Conservation (phyloP, 2,329 filamentous ascomycete genomes). For the Fusarium sp. region DNA sequence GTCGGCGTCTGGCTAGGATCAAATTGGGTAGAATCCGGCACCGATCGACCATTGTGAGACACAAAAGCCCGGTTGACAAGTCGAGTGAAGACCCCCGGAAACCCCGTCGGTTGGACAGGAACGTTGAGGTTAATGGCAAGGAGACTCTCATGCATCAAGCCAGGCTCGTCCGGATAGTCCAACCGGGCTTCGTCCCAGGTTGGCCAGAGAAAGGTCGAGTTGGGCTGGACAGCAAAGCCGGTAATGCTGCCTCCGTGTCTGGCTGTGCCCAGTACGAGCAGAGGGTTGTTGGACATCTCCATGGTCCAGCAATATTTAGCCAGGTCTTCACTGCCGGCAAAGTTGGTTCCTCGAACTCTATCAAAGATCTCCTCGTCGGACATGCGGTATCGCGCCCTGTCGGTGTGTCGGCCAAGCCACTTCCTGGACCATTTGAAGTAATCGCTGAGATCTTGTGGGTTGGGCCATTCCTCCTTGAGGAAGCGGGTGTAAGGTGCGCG, state of each 20-base stretch:
- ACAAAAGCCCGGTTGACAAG: background rate
- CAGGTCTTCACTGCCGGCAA: no score
- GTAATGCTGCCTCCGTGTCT: background rate
- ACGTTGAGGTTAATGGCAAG: background rate
- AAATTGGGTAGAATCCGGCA: background rate
- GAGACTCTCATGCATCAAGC: background rate
- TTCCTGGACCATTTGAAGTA: no score
- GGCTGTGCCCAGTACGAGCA: background rate
- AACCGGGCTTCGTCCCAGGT: background rate
- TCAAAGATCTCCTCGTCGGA: no score
- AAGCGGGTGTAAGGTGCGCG: no score
- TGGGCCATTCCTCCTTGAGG: no score
- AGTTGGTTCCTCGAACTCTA: no score
- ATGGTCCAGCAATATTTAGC: no score
- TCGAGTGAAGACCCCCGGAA: background rate
- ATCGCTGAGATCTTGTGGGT: no score
- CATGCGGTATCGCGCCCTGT: no score
- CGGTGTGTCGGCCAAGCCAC: no score
- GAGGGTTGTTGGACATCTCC: no score
- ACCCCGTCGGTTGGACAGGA: background rate
- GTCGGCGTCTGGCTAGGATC: background rate
- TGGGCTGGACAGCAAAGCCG: background rate
- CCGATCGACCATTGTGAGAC: background rate
- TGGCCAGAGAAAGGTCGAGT: background rate
- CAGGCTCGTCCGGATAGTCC: background rate